Evolutionary conservation across 495 filamentous ascomycete genomes (phyloP).

Genomic region (Entonaema liquescens): DNA sequence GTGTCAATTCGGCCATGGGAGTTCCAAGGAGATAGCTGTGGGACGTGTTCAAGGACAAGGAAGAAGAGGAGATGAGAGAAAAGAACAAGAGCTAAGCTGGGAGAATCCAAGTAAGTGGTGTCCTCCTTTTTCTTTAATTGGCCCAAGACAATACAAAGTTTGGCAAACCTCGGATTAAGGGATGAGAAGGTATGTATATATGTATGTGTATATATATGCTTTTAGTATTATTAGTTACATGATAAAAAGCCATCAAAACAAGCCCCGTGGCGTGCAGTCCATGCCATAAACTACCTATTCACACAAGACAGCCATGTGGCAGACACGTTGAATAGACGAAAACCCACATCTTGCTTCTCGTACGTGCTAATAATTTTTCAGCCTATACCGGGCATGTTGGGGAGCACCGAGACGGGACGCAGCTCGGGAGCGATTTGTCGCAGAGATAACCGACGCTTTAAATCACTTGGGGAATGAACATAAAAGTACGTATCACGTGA

Average conservation of each 20-base stretch:
- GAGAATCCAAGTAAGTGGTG: constrained; percentile 6
- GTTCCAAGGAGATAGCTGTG: background rate
- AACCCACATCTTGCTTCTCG: background rate
- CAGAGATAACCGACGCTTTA: constrained; percentile 27
- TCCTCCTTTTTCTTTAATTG: background rate
- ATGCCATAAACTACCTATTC: background rate
- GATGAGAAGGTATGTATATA: constrained; percentile 5
- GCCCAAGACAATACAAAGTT: constrained; percentile 8
- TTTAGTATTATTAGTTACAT: background rate
- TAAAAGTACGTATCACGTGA: constrained; percentile 24
- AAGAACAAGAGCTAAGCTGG: background rate
- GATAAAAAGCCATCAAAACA: background rate
- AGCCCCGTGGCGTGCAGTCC: background rate
- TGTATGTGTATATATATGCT: background rate
- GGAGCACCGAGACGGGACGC: constrained; percentile 26
- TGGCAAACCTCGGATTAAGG: background rate
- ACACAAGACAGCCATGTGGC: background rate
- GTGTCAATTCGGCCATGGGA: constrained; percentile 33
- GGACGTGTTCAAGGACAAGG: constrained; percentile 1
- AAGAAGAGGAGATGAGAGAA: background rate
- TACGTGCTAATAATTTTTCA: background rate
- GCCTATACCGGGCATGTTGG: constrained; percentile 18
- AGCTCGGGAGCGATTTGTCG: constrained; percentile 24
- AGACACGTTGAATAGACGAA: constrained; percentile 3
- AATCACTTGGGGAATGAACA: background rate